Evolutionary conservation across 2,329 filamentous ascomycete genomes (phyloP).

Genomic region (Boeremia lycopersici): DNA sequence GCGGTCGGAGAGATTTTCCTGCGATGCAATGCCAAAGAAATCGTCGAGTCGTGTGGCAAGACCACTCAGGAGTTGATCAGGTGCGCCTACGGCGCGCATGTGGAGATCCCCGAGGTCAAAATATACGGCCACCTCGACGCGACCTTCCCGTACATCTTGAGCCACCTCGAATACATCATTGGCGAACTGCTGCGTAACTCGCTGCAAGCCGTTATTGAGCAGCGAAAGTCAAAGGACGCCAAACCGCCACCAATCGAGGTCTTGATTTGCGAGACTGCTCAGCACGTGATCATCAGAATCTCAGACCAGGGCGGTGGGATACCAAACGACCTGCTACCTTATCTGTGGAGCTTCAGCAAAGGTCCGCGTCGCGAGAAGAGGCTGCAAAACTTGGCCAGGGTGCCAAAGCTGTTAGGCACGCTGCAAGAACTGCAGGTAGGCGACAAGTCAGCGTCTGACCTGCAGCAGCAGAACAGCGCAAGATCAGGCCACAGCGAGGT

Average conservation of each 20-base stretch:
- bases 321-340: slow-evolving; percentile 79
- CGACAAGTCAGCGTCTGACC: slow-evolving; percentile 12
- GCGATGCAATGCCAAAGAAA: slow-evolving; percentile 87
- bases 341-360: slow-evolving; percentile 97
- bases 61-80: slow-evolving; percentile 76
- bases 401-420: slow-evolving; percentile 91
- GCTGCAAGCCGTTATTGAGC: slow-evolving; percentile 88
- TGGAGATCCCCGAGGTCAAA: slow-evolving; percentile 77
- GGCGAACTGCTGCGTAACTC: slow-evolving; percentile 94
- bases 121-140: slow-evolving; percentile 85
- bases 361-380: slow-evolving; percentile 78
- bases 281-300: slow-evolving; percentile 95
- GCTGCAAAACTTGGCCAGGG: slow-evolving; percentile 82
- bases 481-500: slow-evolving; percentile 31
- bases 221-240: slow-evolving; percentile 56
- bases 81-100: slow-evolving; percentile 73
- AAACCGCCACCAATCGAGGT: slow-evolving; percentile 85
- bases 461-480: slow-evolving; percentile 28
- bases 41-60: slow-evolving; percentile 81
- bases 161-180: slow-evolving; percentile 95
- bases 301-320: slow-evolving; percentile 96
- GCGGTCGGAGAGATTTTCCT: slow-evolving; percentile 96
- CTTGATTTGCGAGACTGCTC: slow-evolving; percentile 88
- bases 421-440: slow-evolving; percentile 77
- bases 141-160: slow-evolving; percentile 94